These are phyloP conservation scores for Tubosaeta sp. DNA, from an alignment of 768 basidiomycete genomes.

Conservation along the genomic window DNA sequence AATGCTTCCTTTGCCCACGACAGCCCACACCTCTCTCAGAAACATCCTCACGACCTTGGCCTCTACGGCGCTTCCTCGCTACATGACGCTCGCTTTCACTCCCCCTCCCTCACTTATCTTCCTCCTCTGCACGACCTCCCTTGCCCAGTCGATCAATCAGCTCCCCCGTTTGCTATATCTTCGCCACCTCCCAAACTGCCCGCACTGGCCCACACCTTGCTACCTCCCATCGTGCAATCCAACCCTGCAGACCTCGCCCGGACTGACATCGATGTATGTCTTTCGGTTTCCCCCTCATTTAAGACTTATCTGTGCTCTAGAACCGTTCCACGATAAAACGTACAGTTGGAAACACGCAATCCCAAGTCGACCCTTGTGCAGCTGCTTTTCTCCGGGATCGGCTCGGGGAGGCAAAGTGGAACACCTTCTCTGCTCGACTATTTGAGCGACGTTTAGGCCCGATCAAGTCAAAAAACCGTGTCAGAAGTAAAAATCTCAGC, in stretches of 20 bases:
- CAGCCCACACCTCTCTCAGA: slow-evolving; percentile 25
- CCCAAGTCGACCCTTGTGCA: slow-evolving; percentile 40
- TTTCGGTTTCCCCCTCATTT: background rate
- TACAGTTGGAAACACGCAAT: slow-evolving; percentile 12
- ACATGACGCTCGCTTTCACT: slow-evolving; percentile 26
- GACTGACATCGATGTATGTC: slow-evolving; percentile 24
- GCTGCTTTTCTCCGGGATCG: slow-evolving; percentile 43
- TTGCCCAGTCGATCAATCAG: slow-evolving; percentile 14
- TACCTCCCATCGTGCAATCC: slow-evolving; percentile 33
- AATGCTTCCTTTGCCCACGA: slow-evolving; percentile 15
- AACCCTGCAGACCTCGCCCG: slow-evolving; percentile 27
- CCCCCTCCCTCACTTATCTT: slow-evolving; percentile 24
- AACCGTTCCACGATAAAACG: slow-evolving; percentile 28
- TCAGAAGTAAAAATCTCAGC: slow-evolving; percentile 26
- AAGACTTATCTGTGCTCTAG: slow-evolving; percentile 17
- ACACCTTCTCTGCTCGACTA: slow-evolving; percentile 43
- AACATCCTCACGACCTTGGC: slow-evolving; percentile 26
- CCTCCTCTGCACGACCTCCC: slow-evolving; percentile 25
- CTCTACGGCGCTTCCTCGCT: slow-evolving; percentile 16
- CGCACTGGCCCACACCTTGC: slow-evolving; percentile 26
- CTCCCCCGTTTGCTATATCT: slow-evolving; percentile 15
- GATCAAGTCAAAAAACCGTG: slow-evolving; percentile 35
- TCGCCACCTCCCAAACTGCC: slow-evolving; percentile 22
- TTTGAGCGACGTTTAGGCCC: slow-evolving; percentile 43
- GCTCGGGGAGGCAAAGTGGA: slow-evolving; percentile 42